Evolutionary conservation across 345 rosid species (phyloP).

Genomic region (Gossypium thurberi): DNA sequence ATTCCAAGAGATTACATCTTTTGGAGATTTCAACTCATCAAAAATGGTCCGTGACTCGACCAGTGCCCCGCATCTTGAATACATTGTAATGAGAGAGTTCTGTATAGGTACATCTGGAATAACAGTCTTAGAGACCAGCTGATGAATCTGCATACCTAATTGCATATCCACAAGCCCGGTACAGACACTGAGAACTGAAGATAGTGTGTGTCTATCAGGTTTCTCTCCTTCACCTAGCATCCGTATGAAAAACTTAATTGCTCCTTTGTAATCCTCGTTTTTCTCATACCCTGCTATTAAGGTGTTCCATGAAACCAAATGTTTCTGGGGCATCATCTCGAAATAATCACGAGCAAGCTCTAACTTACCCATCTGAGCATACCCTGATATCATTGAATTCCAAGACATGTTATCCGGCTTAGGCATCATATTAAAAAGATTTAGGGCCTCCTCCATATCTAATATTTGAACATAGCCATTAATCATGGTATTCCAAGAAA

Average conservation of each 20-base stretch:
- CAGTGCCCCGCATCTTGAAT: slow-evolving; percentile 14
- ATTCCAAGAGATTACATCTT: slow-evolving; percentile 13
- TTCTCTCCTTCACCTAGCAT: slow-evolving; percentile 17
- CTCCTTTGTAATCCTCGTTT: slow-evolving; percentile 13
- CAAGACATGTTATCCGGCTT: slow-evolving; percentile 10
- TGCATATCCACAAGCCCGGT: slow-evolving; percentile 16
- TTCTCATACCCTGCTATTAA: slow-evolving; percentile 17
- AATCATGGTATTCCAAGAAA: slow-evolving; percentile 17
- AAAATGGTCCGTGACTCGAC: slow-evolving; percentile 5
- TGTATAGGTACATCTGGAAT: slow-evolving; percentile 13
- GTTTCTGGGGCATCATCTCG: slow-evolving; percentile 11
- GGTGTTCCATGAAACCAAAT: slow-evolving; percentile 16
- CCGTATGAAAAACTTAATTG: slow-evolving; percentile 9
- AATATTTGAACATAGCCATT: slow-evolving; percentile 6
- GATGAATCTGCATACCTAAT: slow-evolving; percentile 20
- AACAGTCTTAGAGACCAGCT: slow-evolving; percentile 9
- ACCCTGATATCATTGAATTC: slow-evolving; percentile 12
- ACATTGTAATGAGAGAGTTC: slow-evolving; percentile 15
- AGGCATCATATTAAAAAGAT: slow-evolving; percentile 14
- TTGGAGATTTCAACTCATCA: slow-evolving; percentile 7
- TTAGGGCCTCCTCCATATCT: slow-evolving; percentile 12
- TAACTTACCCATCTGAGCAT: slow-evolving; percentile 7
- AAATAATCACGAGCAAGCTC: slow-evolving; percentile 14
- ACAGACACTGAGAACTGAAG: slow-evolving; percentile 8
- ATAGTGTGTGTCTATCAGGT: slow-evolving; percentile 10